These are phyloP conservation scores for Kwoniella newhampshirensis DNA, from an alignment of 768 basidiomycete genomes.

Conservation along the genomic window DNA sequence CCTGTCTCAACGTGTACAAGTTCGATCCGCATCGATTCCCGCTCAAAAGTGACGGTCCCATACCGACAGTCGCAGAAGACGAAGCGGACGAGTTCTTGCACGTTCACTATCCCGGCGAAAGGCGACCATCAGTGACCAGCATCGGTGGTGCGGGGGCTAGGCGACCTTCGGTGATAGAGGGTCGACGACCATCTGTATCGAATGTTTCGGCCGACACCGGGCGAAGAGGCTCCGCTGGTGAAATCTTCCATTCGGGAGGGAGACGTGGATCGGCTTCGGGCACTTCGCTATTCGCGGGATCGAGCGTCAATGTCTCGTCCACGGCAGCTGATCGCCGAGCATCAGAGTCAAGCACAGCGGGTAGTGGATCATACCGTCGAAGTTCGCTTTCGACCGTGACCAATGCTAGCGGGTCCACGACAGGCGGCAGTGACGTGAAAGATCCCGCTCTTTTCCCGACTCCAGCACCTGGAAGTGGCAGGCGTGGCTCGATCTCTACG, in stretches of 20 bases:
- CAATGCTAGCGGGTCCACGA: conserved; percentile 1
- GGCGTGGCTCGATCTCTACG: conserved; percentile 11
- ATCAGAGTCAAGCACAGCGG: conserved; percentile 3
- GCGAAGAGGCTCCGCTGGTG: conserved; percentile 16
- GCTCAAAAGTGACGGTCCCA: conserved; percentile 33
- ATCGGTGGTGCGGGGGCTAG: not conserved
- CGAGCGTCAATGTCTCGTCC: conserved; percentile 1
- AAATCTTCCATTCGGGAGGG: conserved; percentile 3
- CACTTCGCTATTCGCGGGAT: not conserved
- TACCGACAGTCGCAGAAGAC: conserved; percentile 41
- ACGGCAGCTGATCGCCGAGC: conserved; percentile 1
- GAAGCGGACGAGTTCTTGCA: conserved; percentile 49
- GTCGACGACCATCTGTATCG: conserved; percentile 13
- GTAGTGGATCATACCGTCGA: conserved; percentile 5
- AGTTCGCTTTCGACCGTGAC: conserved; percentile 14
- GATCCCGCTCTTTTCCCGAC: conserved; percentile 28
- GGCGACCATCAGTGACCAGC: conserved; percentile 11
- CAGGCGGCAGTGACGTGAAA: conserved; percentile 19
- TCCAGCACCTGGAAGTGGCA: conserved; percentile 9
- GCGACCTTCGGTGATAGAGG: not conserved
- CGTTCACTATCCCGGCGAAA: conserved; percentile 45
- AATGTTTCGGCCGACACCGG: not conserved
- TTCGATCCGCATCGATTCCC: conserved; percentile 54
- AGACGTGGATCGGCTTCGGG: conserved; percentile 22
- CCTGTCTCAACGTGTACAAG: conserved; percentile 68